Base-by-base conservation (phyloP, 306 rosid genomes). In the Cucumis cinereus region DNA sequence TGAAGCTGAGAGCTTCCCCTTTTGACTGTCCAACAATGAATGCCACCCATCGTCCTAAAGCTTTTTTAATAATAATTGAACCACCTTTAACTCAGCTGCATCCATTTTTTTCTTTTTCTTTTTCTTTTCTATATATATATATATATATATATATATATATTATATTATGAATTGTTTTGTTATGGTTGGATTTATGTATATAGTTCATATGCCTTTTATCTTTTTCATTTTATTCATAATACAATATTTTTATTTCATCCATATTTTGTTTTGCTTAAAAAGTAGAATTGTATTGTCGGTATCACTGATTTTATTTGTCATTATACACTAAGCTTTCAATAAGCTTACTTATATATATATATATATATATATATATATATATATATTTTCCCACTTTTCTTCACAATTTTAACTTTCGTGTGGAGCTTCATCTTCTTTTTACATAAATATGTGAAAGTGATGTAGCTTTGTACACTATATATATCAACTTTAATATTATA, bases 61-160 rank as follows among this genome's bases (percentile, higher is more conserved):
- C 4, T 2, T 8, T 36, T 64, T 38, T n/a, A 7, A 19, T 64
- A 64, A 64, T 64, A 36, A 64, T 68, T 68, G 74, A 43, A 43
- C 20, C 74, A 68, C 55, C 55, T 68, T 68, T 68, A 68, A 40
- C 36, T 41, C 36, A 68, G 35, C 74, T 68, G 74, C 74, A 68
- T 41, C 74, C 40, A 41, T 41, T 9, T 9, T 41, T 41, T 41
- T 10, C 47, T 41, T 41, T 41, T 6, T 36, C 38, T 33, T 33
- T 33, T 33, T 35, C 40, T 36, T 36, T 36, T 36, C 1, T 36
- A 10, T 43, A 43, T 43, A 43, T 43, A 43, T 43, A 11, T 45
- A 45, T 43, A n/a, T 66, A 40, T 33, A 7, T 38, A 41, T 41
- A 41, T 41, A 41, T 41, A 41, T 41, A 9, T 43, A 43, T 43